phyloP scores from a whole-genome alignment of 2,329 filamentous ascomycete species.

The Ceratocystis papillata region DNA sequence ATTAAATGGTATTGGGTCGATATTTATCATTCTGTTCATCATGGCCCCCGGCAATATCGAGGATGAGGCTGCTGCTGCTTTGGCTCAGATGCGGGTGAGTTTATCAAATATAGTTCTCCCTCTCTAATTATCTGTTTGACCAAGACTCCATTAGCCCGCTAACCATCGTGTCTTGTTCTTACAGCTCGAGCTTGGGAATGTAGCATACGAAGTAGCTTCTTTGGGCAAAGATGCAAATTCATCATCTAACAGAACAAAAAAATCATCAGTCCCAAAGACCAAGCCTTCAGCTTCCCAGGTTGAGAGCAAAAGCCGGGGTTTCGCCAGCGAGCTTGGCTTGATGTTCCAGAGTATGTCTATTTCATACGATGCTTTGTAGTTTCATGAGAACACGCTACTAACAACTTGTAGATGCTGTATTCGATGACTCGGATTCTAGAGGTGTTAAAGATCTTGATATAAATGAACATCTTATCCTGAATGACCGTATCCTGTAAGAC shows the following conservation, averaged over 20 bases:
- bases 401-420: not conserved
- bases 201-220: not conserved
- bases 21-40: not conserved
- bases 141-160: not conserved
- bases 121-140: no score
- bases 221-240: not conserved
- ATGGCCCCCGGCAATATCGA: not conserved
- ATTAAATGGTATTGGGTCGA: not conserved
- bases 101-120: not conserved
- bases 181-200: not conserved
- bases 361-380: not conserved
- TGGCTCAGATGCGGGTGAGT: slow-evolving; percentile 7
- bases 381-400: not conserved
- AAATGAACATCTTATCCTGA: not conserved
- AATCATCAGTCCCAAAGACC: not conserved
- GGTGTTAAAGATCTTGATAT: not conserved
- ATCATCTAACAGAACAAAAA: not conserved
- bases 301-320: not conserved
- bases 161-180: not conserved
- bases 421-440: slow-evolving; percentile 8
- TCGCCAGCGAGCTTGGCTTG: not conserved
- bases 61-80: not conserved
- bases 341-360: slow-evolving; percentile 5
- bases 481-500: not conserved
- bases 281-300: not conserved